Percentiles rank a stretch among this genome's conserved stretches.
phyloP scores from a whole-genome alignment of 441 rosid species.

The Jatropha multifida region DNA sequence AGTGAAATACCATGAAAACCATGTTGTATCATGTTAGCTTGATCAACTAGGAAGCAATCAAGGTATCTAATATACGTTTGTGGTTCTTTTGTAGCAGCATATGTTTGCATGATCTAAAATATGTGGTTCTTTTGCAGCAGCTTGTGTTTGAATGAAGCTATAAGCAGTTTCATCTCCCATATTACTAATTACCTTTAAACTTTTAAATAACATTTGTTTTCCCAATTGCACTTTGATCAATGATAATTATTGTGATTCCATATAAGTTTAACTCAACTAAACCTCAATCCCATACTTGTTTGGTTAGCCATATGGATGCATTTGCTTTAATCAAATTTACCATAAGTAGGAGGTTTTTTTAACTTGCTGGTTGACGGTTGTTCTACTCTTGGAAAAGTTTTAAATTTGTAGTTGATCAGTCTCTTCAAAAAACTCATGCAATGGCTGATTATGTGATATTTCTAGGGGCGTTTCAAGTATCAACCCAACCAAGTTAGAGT shows the following conservation, averaged over 20 bases:
- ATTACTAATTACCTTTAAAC: neutral
- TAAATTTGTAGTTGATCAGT: neutral
- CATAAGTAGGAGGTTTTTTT: neutral
- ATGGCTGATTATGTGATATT: neutral
- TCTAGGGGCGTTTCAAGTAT: conserved; percentile 87
- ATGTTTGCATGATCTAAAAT: too few species aligned
- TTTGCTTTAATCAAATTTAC: neutral
- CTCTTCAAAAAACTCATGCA: neutral
- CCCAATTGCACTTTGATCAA: neutral
- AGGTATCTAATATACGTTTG: neutral
- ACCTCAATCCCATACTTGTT: too few species aligned
- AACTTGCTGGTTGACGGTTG: neutral
- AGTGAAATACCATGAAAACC: neutral
- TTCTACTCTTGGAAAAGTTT: neutral
- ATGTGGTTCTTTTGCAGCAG: neutral
- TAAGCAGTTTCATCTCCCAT: neutral
- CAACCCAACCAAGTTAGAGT: conserved; percentile 81
- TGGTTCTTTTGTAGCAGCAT: too few species aligned
- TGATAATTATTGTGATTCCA: too few species aligned
- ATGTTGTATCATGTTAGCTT: neutral
- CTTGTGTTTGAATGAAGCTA: neutral
- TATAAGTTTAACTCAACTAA: neutral
- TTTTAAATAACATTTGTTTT: neutral
- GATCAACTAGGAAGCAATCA: neutral
- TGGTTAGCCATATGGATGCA: neutral